These are phyloP conservation scores for Nepenthes gracilis DNA, from an alignment of 148 eudicot genomes.

Conservation along the genomic window DNA sequence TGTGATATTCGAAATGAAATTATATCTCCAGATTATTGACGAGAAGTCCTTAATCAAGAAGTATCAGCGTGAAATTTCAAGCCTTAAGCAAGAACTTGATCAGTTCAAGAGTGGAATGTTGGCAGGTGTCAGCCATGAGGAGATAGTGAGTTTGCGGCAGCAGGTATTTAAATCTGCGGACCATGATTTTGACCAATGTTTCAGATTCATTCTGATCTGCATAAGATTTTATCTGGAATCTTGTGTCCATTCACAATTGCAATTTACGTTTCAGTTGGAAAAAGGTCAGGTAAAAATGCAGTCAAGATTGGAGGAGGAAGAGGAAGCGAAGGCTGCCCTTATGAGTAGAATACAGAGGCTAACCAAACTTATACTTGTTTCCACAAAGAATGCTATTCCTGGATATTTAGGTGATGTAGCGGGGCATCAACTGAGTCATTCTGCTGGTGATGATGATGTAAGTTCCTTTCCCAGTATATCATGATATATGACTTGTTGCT, in stretches of 20 bases:
- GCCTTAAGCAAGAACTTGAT: constrained; percentile 42
- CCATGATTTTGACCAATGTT: neutral
- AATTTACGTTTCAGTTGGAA: constrained; percentile 33
- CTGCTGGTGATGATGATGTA: constrained; percentile 31
- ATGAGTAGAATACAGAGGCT: constrained; percentile 78
- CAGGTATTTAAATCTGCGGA: constrained; percentile 12
- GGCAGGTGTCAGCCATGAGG: constrained; percentile 44
- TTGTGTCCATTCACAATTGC: neutral
- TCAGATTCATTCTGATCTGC: neutral
- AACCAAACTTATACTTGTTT: constrained; percentile 67
- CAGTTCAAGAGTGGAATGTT: constrained; percentile 40
- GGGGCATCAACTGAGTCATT: constrained; percentile 37
- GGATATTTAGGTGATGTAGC: constrained; percentile 23
- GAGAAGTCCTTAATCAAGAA: constrained; percentile 53
- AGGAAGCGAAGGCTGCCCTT: constrained; percentile 77
- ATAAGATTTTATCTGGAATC: neutral
- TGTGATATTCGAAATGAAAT: neutral
- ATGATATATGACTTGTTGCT: neutral
- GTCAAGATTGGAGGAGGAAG: constrained; percentile 69
- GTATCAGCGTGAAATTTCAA: constrained; percentile 45
- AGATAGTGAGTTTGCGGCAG: constrained; percentile 34
- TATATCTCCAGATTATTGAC: constrained; percentile 29
- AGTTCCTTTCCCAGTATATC: neutral
- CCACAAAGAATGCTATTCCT: constrained; percentile 46
- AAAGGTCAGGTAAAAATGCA: constrained; percentile 57